Base-by-base conservation (phyloP, 1,284 basidiomycete species). In the Cutaneotrichosporon sp. region DNA sequence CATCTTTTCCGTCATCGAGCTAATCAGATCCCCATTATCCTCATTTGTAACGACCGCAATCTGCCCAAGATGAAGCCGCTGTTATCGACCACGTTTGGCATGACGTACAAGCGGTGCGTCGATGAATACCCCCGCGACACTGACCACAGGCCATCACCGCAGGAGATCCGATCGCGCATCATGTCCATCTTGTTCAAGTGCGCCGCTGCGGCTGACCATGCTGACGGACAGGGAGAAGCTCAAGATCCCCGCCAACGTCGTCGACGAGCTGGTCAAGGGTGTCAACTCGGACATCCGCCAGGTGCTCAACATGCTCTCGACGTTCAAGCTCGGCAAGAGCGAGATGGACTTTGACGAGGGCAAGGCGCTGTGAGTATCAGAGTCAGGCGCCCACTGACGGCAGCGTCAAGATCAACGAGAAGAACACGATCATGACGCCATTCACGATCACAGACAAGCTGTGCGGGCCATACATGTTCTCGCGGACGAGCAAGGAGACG, bases 301-400 rank as follows among this genome's bases (percentile, higher is more conserved):
- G 68, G 89, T 98, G 5, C 78, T 97, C 61, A 98, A 97, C 70
- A 97, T 98, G 91, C 79, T 98, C 7, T 94, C 93, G 10, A 97
- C 93, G 0, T 98, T 90, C 89, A 90, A 86, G 69, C 76, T 92
- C 20, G 86, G 86, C 14, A 86, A 80, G 64, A 84, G 79, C 52
- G 80, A 82, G 3, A 90, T 96, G 85, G 80, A 85, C 62, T 96
- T 90, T 72, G 91, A 98, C 66, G 85, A 97, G 67, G 83, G 90
- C 57, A 96, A 97, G 73, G 72, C 80, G 20, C 77, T 97, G 91
- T 96, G 66, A 56, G 87, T 79, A 26, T 38, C 23, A 22, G 4
- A 4, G 3, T 21, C 21, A 10, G 20, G 35, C 4, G 18, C 8
- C 7, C 20, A 14, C 38, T 48, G 39, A 30, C 47, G 12, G 7